Evolutionary conservation across 2,329 filamentous ascomycete species (phyloP), one percentile per base, ranked within the genome.

Genomic region (Cordyceps cateniannulata): DNA sequence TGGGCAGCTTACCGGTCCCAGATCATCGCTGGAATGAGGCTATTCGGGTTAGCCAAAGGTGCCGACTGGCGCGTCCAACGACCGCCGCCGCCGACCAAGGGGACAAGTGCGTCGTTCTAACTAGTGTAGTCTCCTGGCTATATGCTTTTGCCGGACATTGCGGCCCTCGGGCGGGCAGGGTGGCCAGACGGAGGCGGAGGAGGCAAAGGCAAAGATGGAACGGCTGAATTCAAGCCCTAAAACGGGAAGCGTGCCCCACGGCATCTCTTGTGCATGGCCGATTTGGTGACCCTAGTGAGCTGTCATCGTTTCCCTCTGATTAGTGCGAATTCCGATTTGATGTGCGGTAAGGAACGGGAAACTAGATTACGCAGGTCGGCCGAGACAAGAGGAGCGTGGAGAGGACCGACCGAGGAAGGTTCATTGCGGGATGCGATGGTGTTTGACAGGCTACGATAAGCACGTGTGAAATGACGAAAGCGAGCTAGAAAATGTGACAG

Each of bases 231-330:
- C 5, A 29, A 56, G 55, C 44, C 45, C 55, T 40, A 50, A 58
- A 38, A 58, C 18, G 45, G 45, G 22, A 40, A 58, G 24, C 6
- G 47, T 20, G 27, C 55, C 55, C 55, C 55, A 58, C 55, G 55
- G 8, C 32, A 58, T 58, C 55, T 50, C 55, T 58, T 40, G 45
- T 50, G 45, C 22, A 49, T 48, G 45, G 32, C 27, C 55, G 55
- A 58, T 50, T 42, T 32, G 24, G 45, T 32, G 35, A 44, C 45
- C 29, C 55, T 42, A n/a, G 55, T 27, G 24, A 50, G 55, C 45
- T 58, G 55, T 58, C 55, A 38, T 40, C 9, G 22, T 29, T 16
- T 40, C 16, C 25, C 16, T 8, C 6, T 14, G 20, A n/a, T 5
- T 58, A 29, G 55, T 42, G 45, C 32, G 24, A 32, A 42, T 42